A percentile compares a stretch with the other conserved stretches of the same genome.
These are phyloP conservation scores for Chloroidium sp. DNA, from an alignment of 163 green algal genomes.

Conservation along the genomic window DNA sequence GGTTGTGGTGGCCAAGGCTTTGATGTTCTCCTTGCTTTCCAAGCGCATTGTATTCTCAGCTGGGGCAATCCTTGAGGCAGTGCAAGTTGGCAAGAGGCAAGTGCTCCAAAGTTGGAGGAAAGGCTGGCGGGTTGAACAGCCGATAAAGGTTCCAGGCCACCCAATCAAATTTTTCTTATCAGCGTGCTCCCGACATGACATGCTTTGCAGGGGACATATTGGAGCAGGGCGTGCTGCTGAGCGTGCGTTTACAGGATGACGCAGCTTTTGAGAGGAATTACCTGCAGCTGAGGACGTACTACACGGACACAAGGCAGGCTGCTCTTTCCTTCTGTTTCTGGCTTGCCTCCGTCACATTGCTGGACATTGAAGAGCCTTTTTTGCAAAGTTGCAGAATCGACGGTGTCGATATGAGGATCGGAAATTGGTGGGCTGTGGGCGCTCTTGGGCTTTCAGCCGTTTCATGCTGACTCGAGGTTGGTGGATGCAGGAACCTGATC, in stretches of 20 bases:
- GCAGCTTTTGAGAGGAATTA: slow-evolving; percentile 83
- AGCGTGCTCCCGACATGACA: not conserved
- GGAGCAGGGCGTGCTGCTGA: slow-evolving; percentile 68
- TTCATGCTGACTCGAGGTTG: not conserved
- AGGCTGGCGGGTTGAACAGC: too few species aligned
- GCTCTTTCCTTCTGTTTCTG: not conserved
- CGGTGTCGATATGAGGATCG: too few species aligned
- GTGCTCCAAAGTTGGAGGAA: too few species aligned
- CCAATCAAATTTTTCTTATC: too few species aligned
- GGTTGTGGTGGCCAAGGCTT: not conserved
- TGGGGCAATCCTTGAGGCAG: not conserved
- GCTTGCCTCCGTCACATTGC: not conserved
- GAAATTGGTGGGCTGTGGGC: not conserved
- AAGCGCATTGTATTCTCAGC: not conserved
- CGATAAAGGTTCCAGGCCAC: too few species aligned
- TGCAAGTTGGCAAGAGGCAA: too few species aligned
- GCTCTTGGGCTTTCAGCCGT: not conserved
- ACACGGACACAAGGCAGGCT: slow-evolving; percentile 69
- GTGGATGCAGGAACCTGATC: slow-evolving; percentile 38
- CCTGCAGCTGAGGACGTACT: slow-evolving; percentile 80
- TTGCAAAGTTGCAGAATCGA: too few species aligned
- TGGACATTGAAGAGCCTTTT: not conserved
- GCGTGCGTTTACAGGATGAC: slow-evolving; percentile 66
- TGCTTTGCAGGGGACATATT: slow-evolving; percentile 55
- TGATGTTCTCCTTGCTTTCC: not conserved